Evolutionary conservation across 805 yeast species (phyloP).

Genomic region (Starmerella apicola): DNA sequence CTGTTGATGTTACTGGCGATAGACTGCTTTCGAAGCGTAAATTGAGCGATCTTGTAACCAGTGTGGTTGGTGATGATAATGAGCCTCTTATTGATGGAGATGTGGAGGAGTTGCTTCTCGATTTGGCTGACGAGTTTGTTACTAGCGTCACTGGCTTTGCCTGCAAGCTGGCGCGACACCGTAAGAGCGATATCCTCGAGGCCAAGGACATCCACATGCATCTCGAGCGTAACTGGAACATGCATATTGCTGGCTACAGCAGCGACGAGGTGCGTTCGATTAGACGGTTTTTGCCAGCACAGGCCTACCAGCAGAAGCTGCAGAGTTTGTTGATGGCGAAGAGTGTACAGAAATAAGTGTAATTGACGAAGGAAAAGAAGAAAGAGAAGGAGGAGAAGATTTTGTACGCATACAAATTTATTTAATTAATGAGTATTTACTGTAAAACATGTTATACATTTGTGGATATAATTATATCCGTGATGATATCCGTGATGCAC

Average conservation of each 20-base stretch:
- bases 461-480: no score
- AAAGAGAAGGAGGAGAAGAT: no score
- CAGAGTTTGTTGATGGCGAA: slow-evolving; percentile 27
- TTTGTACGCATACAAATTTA: not conserved
- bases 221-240: slow-evolving; percentile 87
- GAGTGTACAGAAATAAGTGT: slow-evolving; percentile 12
- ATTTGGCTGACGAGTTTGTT: slow-evolving; percentile 91
- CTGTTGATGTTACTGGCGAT: slow-evolving; percentile 56
- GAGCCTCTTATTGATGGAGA: slow-evolving; percentile 89
- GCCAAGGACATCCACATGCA: slow-evolving; percentile 85
- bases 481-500: no score
- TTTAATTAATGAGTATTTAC: not conserved
- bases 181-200: slow-evolving; percentile 78
- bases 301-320: slow-evolving; percentile 30
- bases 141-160: slow-evolving; percentile 85
- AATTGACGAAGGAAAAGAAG: no score
- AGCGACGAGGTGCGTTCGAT: slow-evolving; percentile 71
- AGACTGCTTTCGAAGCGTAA: slow-evolving; percentile 82
- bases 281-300: slow-evolving; percentile 31
- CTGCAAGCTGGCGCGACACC: slow-evolving; percentile 86
- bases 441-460: no score
- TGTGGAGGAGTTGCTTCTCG: slow-evolving; percentile 76
- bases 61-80: slow-evolving; percentile 62
- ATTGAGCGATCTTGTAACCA: slow-evolving; percentile 70
- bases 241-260: slow-evolving; percentile 84